phyloP scores from a whole-genome alignment of 495 filamentous ascomycete species.

The Neurospora africana region DNA sequence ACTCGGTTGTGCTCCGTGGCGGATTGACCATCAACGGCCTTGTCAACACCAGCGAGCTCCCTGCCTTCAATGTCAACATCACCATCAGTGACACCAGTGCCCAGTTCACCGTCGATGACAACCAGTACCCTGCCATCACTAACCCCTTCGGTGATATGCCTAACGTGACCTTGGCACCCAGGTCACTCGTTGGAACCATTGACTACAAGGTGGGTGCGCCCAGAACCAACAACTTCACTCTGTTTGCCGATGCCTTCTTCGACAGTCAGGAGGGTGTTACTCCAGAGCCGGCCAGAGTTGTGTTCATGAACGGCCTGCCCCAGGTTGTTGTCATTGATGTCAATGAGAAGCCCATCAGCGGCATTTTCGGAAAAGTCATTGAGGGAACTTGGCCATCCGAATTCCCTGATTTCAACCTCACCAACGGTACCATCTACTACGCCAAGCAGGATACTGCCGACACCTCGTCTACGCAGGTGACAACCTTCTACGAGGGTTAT shows the following conservation, averaged over 20 bases:
- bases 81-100: not conserved
- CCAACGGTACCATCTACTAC: not conserved
- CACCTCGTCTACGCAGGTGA: not conserved
- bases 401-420: not conserved
- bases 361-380: not conserved
- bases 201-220: not conserved
- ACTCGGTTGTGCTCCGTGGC: not conserved
- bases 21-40: not conserved
- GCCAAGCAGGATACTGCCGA: not conserved
- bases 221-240: not conserved
- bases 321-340: not conserved
- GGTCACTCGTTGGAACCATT: not conserved
- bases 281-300: not conserved
- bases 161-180: not conserved
- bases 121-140: not conserved
- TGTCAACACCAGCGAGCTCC: not conserved
- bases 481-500: not conserved
- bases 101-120: not conserved
- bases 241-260: not conserved
- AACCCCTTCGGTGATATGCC: not conserved
- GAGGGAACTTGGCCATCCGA: not conserved
- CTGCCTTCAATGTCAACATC: not conserved
- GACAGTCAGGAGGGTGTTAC: not conserved
- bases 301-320: not conserved
- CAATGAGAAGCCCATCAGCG: not conserved